Conservation (phyloP, 1,284 basidiomycete genomes). For the Tylopilus orsonianus region DNA sequence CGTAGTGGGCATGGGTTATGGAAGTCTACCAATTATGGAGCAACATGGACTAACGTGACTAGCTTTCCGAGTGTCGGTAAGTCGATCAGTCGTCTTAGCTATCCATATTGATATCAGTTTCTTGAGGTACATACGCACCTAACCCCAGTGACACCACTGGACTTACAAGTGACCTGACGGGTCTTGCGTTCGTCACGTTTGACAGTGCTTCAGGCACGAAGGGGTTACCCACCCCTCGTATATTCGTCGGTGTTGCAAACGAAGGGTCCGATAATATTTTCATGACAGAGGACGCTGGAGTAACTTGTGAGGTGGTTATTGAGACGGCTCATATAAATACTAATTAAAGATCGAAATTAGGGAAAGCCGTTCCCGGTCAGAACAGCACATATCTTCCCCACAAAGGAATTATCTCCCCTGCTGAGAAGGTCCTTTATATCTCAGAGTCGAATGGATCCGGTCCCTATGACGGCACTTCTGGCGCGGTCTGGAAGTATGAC, state of each 20-base stretch:
- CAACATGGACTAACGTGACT: constrained; percentile 56
- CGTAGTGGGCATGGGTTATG: constrained; percentile 62
- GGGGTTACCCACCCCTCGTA: constrained; percentile 56
- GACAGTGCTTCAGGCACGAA: constrained; percentile 55
- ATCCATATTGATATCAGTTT: not conserved
- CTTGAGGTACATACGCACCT: constrained; percentile 15
- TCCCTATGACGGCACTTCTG: constrained; percentile 55
- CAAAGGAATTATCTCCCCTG: constrained; percentile 60
- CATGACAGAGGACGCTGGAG: constrained; percentile 54
- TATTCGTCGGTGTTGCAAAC: constrained; percentile 66
- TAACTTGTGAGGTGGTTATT: constrained; percentile 44
- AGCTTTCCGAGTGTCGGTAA: constrained; percentile 55
- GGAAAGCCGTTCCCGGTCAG: constrained; percentile 57
- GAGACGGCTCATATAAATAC: not conserved
- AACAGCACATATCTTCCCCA: constrained; percentile 60
- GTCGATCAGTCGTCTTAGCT: constrained; percentile 4
- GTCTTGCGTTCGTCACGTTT: constrained; percentile 66
- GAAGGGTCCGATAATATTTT: constrained; percentile 54
- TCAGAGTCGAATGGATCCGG: constrained; percentile 52
- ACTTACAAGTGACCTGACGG: constrained; percentile 54
- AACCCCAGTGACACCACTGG: constrained; percentile 35
- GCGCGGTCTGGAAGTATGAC: constrained; percentile 51
- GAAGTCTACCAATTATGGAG: constrained; percentile 60
- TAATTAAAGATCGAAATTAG: constrained; percentile 31
- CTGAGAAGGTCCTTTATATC: constrained; percentile 57